phyloP scores from a whole-genome alignment of 371 early-diverging fungal species.

The Saksenaea vasiformis region DNA sequence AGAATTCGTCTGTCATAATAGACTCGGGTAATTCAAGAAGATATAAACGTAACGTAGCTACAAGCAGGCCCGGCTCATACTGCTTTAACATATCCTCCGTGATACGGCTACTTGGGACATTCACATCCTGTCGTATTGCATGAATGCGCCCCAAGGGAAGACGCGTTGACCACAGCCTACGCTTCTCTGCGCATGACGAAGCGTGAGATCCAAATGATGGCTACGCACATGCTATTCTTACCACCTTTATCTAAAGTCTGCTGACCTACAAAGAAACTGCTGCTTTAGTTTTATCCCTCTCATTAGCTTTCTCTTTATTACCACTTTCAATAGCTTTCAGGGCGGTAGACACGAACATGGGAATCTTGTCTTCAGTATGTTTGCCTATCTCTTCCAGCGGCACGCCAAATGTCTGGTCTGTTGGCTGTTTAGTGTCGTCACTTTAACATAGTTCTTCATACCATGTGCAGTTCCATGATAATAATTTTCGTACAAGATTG shows the following conservation, averaged over 20 bases:
- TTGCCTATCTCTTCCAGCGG: slow-evolving; percentile 69
- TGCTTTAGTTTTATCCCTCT: neutral
- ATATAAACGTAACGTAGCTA: slow-evolving; percentile 68
- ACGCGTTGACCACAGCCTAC: slow-evolving; percentile 61
- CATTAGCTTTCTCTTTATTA: neutral
- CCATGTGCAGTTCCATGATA: slow-evolving; percentile 66
- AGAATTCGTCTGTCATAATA: slow-evolving; percentile 68
- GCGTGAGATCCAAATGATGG: neutral
- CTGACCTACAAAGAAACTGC: slow-evolving; percentile 7
- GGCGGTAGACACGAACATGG: slow-evolving; percentile 54
- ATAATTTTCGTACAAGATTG: slow-evolving; percentile 69
- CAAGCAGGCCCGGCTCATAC: slow-evolving; percentile 60
- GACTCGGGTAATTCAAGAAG: slow-evolving; percentile 74
- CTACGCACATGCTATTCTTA: neutral
- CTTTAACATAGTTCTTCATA: slow-evolving; percentile 17
- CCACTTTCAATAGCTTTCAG: slow-evolving; percentile 34
- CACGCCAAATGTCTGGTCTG: slow-evolving; percentile 77
- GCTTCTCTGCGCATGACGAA: slow-evolving; percentile 24
- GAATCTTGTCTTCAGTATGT: slow-evolving; percentile 57
- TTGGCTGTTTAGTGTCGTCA: neutral
- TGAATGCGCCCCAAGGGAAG: slow-evolving; percentile 63
- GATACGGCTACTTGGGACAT: slow-evolving; percentile 51
- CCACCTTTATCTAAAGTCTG: slow-evolving; percentile 11
- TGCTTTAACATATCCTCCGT: slow-evolving; percentile 54
- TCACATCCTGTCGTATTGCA: slow-evolving; percentile 63